Conservation (phyloP, 106 monocot genomes). For the Hemerocallis citrina region DNA sequence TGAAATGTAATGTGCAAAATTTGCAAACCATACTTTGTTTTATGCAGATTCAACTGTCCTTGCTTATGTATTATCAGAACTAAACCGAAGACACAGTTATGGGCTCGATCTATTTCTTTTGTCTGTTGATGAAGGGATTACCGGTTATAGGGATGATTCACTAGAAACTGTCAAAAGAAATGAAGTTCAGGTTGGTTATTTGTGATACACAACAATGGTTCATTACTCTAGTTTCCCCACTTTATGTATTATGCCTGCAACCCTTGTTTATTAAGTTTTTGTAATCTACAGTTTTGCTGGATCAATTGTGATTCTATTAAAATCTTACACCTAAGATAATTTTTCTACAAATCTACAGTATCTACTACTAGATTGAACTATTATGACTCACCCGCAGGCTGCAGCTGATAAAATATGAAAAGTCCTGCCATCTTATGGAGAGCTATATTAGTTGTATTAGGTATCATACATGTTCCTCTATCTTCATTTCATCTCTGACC, state of each 20-base stretch:
- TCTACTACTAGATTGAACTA: background rate
- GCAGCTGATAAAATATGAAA: background rate
- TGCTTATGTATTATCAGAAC: conserved; percentile 91
- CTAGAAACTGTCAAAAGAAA: conserved; percentile 99
- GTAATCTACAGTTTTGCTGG: background rate
- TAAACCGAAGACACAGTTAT: conserved; percentile 73
- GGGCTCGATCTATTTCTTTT: conserved; percentile 88
- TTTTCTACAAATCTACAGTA: background rate
- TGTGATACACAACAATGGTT: background rate
- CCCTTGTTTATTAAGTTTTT: background rate
- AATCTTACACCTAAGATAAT: background rate
- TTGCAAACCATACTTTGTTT: background rate
- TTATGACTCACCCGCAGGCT: background rate
- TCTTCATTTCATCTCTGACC: too few species aligned
- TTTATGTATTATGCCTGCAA: background rate
- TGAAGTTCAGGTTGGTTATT: conserved; percentile 76
- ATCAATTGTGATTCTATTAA: too few species aligned
- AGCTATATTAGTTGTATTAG: background rate
- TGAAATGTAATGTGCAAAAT: background rate
- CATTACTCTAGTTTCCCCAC: background rate
- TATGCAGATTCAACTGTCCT: conserved; percentile 96
- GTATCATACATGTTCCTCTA: too few species aligned
- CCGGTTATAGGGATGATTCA: conserved; percentile 96
- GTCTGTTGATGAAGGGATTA: conserved; percentile 97
- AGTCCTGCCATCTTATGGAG: background rate